Evolutionary conservation across 2,329 filamentous ascomycete genomes (phyloP), one percentile per base, ranked within the genome.

Genomic region (Fusarium coicis): DNA sequence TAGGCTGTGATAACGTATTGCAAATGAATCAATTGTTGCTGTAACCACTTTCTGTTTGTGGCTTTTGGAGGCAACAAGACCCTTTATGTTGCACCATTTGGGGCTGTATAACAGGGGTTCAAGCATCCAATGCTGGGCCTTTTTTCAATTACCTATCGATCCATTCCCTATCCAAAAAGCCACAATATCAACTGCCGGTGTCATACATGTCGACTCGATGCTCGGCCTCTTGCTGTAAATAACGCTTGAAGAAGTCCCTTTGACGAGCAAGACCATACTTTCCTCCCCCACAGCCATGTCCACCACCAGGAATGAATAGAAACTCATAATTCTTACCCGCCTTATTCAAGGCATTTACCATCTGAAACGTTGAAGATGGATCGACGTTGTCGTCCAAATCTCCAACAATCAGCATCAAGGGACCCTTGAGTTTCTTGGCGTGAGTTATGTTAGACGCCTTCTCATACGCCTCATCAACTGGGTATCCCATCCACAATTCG

Each of bases 401-500:
- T 10, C 79, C 78, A 10, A 76, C 76, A 23, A 78, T 75, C 54
- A 81, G 21, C 76, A 81, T 76, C 62, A 81, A 43, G 21, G 73
- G 62, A 0, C 76, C 78, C 21, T 63, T 56, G 14, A 81, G 59
- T 66, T 79, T 81, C 16, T 55, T 65, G 28, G 77, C 79, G 44
- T 81, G 74, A 8, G 72, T 77, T 11, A 76, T 68, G 43, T 80
- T 79, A 5, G 78, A 80, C 34, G 74, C 74, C n/a, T 72, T 71
- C 32, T 62, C 68, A 46, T 81, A 81, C 18, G 74, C 68, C 46
- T 75, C 65, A 19, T 80, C 79, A 2, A 81, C 75, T 3, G 79
- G 79, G 37, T 78, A 80, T 5, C 79, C 79, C 78, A 81, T 80
- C 76, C 77, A 81, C 46, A 77, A 55, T 58, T 81, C 79, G 32